Evolutionary conservation across 2,329 filamentous ascomycete genomes (phyloP), one percentile per base, ranked within the genome.

Genomic region (Ceratocystis lukuohia): DNA sequence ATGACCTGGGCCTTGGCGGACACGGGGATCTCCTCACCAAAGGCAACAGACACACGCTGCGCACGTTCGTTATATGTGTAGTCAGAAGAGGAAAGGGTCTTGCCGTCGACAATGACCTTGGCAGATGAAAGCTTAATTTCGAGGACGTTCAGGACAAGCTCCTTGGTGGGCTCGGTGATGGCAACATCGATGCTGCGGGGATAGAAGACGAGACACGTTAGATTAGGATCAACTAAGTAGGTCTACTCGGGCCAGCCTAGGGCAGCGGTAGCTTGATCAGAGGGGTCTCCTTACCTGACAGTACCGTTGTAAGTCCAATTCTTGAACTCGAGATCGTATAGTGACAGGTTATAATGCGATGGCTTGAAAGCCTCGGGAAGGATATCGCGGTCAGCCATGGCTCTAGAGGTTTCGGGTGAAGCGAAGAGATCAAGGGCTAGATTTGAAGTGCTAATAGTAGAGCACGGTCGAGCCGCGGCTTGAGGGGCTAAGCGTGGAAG

Each of bases 101-200:
- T 66, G 61, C 62, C 68, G 41, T 8, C 68, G 41, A 84, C 75
- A 61, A 79, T 77, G 66, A 93, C 77, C 73, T 87, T 85, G 70
- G 80, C 79, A 53, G 79, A 80, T 70, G 86, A 80, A 48, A 97
- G 82, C 73, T 89, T 88, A 72, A 99, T 82, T 74, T 96, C 86
- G 72, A 94, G 84, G 56, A 88, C 81, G 76, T 99, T 99, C 75
- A 97, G 79, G 53, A 89, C 84, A 69, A 99, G 85, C 71, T 91
- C 83, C 72, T 84, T 89, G 70, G 88, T 88, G 44, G 86, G 78
- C 74, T 87, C 84, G 70, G 82, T 81, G 74, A 97, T 81, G 68
- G 88, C 84, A 68, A 87, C 81, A 70, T 88, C 83, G 74, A 99
- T 95, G 70, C 84, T 88, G 69, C 59, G 44, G 62, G 50, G 10